These are phyloP conservation scores for Leptographium flavum DNA, from an alignment of 2,329 filamentous ascomycete genomes.

Conservation along the genomic window DNA sequence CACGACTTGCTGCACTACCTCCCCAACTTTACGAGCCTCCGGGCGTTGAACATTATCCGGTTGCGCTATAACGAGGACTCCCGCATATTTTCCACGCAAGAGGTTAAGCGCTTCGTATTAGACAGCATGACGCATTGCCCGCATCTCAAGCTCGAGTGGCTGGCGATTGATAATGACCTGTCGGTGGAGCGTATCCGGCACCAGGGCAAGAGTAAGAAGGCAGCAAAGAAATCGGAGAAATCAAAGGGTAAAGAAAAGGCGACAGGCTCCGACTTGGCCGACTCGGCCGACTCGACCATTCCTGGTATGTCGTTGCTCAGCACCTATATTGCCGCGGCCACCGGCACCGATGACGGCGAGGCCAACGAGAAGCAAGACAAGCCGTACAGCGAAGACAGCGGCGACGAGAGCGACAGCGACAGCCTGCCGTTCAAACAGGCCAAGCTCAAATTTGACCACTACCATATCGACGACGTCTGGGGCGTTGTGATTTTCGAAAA, in stretches of 20 bases:
- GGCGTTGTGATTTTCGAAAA: constrained; percentile 44
- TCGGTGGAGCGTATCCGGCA: constrained; percentile 34
- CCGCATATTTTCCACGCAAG: constrained; percentile 40
- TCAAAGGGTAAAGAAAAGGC: constrained; percentile 23
- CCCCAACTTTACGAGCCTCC: constrained; percentile 34
- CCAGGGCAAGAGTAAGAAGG: constrained; percentile 16
- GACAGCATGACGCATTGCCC: constrained; percentile 43
- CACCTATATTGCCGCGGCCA: not conserved
- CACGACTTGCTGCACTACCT: constrained; percentile 44
- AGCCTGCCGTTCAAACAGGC: constrained; percentile 6
- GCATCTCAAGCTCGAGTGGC: constrained; percentile 40
- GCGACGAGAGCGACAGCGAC: constrained; percentile 9
- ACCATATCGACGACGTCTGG: constrained; percentile 28
- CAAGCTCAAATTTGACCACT: constrained; percentile 24
- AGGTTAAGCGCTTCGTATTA: constrained; percentile 43
- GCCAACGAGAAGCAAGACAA: no score
- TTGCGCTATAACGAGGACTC: constrained; percentile 39
- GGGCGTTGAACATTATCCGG: constrained; percentile 39
- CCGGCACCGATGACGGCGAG: no score
- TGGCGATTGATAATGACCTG: constrained; percentile 37
- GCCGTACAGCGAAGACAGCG: constrained; percentile 3
- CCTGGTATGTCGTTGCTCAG: constrained; percentile 12
- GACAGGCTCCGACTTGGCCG: not conserved
- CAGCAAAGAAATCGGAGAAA: constrained; percentile 8
- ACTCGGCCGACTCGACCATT: constrained; percentile 5